Evolutionary conservation across 306 rosid genomes (phyloP).

Genomic region (Lagenaria siceraria): DNA sequence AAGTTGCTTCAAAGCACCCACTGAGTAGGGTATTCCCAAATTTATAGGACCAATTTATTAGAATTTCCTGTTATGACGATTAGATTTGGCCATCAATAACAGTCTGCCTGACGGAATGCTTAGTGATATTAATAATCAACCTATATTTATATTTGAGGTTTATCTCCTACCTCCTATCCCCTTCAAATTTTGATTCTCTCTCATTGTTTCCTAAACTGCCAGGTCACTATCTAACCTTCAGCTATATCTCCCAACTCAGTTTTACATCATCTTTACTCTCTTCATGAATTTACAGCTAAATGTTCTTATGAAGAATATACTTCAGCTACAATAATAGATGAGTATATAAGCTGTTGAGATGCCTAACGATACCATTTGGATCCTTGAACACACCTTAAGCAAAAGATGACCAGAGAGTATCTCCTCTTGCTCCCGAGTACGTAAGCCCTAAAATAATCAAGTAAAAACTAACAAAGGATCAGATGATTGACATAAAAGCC

Average conservation of each 20-base stretch:
- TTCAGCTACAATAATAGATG: not conserved
- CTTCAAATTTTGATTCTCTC: not conserved
- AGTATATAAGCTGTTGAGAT: not conserved
- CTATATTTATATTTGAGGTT: not conserved
- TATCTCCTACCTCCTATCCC: slow-evolving; percentile 3
- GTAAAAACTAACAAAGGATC: not conserved
- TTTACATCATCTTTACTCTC: not conserved
- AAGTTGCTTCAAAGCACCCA: not conserved
- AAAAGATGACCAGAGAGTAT: slow-evolving; percentile 54
- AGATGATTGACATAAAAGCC: not conserved
- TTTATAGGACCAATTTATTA: not conserved
- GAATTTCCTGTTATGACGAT: not conserved
- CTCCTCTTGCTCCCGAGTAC: slow-evolving; percentile 81
- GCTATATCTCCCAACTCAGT: not conserved
- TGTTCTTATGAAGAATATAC: not conserved
- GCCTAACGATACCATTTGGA: slow-evolving; percentile 2
- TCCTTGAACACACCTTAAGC: slow-evolving; percentile 46
- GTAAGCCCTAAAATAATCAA: slow-evolving; percentile 47
- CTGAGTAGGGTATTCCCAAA: not conserved
- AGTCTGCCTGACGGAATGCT: not conserved
- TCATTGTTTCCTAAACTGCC: not conserved
- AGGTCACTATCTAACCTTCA: not conserved
- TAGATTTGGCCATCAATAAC: not conserved
- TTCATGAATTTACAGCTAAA: not conserved
- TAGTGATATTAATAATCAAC: not conserved